Evolutionary conservation across 305 asterid genomes (phyloP), one percentile per base, ranked within the genome.

Genomic region (Rubia balearica): DNA sequence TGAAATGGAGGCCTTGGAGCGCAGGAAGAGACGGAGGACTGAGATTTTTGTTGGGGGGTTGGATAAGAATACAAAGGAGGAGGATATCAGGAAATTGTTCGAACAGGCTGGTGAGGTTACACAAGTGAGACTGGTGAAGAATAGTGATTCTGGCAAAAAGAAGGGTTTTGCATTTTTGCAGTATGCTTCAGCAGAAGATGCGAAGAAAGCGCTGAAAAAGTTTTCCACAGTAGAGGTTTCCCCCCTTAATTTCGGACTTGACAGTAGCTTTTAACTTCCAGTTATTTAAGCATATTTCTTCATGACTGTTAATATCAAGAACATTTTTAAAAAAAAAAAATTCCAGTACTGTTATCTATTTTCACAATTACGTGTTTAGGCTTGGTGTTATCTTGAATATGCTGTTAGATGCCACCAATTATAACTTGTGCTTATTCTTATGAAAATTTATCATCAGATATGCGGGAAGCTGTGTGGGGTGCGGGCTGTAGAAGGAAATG

Each of bases 11-110:
- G 91, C 91, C 9, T 51, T 80, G 73, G 88, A 78, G 84, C 76
- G 88, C 71, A 82, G 65, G 72, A 84, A 76, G 84, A 78, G 83
- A 80, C 85, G 85, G 51, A 82, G 76, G 73, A 90, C 83, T 10
- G 87, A 88, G 82, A 77, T 88, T 67, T 90, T 87, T 78, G 71
- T 90, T 65, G 91, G 91, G 74, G 96, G 96, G 68, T 79, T 90
- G 82, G 83, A 81, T 75, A 80, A 80, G 79, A 75, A 77, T 72
- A 43, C 88, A 3, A 87, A 78, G 71, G 91, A 79, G 80, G 87
- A 76, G 48, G 91, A 90, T 73, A 82, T 90, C 43, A 74, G 83
- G 77, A 79, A 79, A 79, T 88, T 79, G 72, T 87, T 88, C 80
- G 85, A 75, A 69, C 89, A 68, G 64, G 82, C 71, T 57, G 96